Conservation (phyloP, 2,329 filamentous ascomycete genomes). For the Fusarium camptoceras region DNA sequence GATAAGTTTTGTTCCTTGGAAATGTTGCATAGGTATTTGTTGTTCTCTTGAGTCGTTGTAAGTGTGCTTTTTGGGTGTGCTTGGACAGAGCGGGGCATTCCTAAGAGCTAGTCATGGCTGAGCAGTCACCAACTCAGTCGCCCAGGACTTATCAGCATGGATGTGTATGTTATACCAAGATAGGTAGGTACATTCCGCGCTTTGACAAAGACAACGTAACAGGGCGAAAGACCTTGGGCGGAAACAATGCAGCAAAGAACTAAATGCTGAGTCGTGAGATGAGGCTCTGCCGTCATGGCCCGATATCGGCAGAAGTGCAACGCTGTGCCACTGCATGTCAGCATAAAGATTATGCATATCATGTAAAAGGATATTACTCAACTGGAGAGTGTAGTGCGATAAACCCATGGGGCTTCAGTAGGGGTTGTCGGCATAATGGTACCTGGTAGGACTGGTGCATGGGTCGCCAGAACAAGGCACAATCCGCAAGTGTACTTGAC, state of each 20-base stretch:
- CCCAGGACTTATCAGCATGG: background rate
- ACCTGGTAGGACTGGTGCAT: conserved; percentile 7
- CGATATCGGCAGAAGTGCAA: conserved; percentile 11
- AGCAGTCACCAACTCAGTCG: background rate
- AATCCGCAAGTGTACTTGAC: background rate
- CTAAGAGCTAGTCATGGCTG: conserved; percentile 3
- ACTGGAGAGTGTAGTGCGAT: background rate
- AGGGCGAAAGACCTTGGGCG: background rate
- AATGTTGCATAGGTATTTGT: background rate
- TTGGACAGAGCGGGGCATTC: conserved; percentile 3
- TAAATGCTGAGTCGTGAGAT: background rate
- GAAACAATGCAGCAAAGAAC: background rate
- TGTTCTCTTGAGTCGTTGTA: background rate
- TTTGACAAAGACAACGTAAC: background rate
- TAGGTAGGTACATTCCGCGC: background rate
- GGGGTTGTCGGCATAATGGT: background rate
- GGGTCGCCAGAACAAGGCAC: conserved; percentile 2
- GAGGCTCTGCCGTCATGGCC: conserved; percentile 14
- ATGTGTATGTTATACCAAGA: background rate
- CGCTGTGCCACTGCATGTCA: background rate
- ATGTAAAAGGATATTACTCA: background rate
- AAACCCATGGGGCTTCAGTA: background rate
- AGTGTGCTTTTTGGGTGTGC: background rate
- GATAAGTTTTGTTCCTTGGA: background rate
- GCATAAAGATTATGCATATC: background rate